Evolutionary conservation across 345 rosid species (phyloP).

Genomic region (Lepidium didymum): DNA sequence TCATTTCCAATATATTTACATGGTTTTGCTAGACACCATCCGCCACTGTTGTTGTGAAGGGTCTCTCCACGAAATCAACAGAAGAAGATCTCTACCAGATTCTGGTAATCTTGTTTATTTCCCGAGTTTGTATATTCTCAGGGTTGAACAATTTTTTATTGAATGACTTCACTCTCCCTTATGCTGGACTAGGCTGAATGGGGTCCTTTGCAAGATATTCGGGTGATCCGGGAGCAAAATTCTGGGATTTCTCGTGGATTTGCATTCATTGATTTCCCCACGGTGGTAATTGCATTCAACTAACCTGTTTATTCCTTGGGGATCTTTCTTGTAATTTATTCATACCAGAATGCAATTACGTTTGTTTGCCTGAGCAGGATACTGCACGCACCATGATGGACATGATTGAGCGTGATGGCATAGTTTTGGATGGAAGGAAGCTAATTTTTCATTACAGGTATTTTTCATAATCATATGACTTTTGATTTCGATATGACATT

Average conservation of each 20-base stretch:
- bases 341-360: not conserved
- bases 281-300: slow-evolving; percentile 50
- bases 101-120: slow-evolving; percentile 48
- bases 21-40: slow-evolving; percentile 65
- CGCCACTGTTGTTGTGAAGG: slow-evolving; percentile 91
- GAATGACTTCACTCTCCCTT: not conserved
- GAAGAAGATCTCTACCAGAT: slow-evolving; percentile 93
- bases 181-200: slow-evolving; percentile 64
- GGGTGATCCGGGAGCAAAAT: slow-evolving; percentile 80
- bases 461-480: not conserved
- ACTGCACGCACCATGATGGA: slow-evolving; percentile 93
- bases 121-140: not conserved
- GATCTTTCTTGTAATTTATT: slow-evolving; percentile 12
- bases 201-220: slow-evolving; percentile 95
- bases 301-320: not conserved
- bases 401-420: slow-evolving; percentile 70
- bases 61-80: slow-evolving; percentile 87
- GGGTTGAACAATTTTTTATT: not conserved
- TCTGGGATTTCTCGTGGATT: slow-evolving; percentile 94
- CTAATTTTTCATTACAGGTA: slow-evolving; percentile 88
- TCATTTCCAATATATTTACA: slow-evolving; percentile 5
- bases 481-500: not conserved
- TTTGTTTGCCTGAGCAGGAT: slow-evolving; percentile 40
- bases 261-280: slow-evolving; percentile 93
- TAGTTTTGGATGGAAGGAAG: slow-evolving; percentile 76